A percentile compares a stretch with the other conserved stretches of the same genome.
Conservation (phyloP, 2,329 filamentous ascomycete species). For the Ophiosphaerella korrae region DNA sequence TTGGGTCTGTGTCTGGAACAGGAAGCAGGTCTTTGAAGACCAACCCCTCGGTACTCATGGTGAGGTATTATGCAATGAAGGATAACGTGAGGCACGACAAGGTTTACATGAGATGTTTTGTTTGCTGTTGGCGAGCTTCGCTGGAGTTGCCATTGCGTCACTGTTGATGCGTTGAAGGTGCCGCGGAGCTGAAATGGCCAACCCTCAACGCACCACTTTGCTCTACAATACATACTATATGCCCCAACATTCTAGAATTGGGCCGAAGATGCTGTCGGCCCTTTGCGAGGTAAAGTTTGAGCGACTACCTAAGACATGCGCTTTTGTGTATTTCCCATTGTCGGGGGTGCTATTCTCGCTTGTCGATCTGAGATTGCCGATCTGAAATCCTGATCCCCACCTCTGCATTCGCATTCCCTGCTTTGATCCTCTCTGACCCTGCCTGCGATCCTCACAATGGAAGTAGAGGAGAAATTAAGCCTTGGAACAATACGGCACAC, state of each 20-base stretch:
- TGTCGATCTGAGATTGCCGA: conserved; percentile 14
- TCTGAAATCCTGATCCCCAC: conserved; percentile 2
- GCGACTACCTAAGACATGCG: background rate
- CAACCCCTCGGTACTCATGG: conserved; percentile 37
- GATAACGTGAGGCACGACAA: background rate
- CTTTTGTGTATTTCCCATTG: conserved; percentile 6
- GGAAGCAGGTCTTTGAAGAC: conserved; percentile 46
- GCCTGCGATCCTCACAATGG: background rate
- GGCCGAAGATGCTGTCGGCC: background rate
- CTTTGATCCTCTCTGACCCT: conserved; percentile 1
- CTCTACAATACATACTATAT: no score
- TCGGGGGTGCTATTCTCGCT: conserved; percentile 18
- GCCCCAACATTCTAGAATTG: no score
- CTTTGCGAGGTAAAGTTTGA: background rate
- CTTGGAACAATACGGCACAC: no score
- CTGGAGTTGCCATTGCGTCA: conserved; percentile 6
- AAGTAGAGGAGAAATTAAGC: no score
- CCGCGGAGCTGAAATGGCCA: background rate
- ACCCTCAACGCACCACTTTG: background rate
- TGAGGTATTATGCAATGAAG: conserved; percentile 7
- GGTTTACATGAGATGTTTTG: conserved; percentile 1
- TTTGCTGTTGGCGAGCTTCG: conserved; percentile 8
- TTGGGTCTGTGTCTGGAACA: conserved; percentile 40
- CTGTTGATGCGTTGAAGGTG: background rate
- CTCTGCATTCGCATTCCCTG: conserved; percentile 3